Evolutionary conservation across 1,284 basidiomycete species (phyloP).

Genomic region (Quambalaria eucalypti): DNA sequence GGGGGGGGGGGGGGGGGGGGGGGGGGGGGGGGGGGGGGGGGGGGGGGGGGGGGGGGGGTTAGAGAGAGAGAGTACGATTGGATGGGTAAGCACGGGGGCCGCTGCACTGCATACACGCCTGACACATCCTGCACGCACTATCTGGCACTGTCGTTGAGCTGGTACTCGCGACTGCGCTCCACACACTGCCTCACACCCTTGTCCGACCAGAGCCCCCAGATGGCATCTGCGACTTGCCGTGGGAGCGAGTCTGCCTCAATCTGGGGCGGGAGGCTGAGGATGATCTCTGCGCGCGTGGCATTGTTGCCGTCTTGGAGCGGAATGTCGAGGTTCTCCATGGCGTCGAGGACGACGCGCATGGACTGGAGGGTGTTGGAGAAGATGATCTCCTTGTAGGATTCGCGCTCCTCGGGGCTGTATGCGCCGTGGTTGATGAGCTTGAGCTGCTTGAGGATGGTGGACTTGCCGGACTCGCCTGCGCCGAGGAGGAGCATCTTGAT

Average conservation of each 20-base stretch:
- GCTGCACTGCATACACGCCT: not conserved
- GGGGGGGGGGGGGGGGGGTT: no score
- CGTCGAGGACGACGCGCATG: slow-evolving; percentile 76
- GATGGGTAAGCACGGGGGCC: no score
- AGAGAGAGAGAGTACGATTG: no score
- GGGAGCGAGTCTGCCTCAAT: slow-evolving; percentile 76
- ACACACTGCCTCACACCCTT: slow-evolving; percentile 75
- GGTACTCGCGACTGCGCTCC: slow-evolving; percentile 77
- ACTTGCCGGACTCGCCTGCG: slow-evolving; percentile 47
- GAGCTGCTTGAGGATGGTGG: slow-evolving; percentile 47
- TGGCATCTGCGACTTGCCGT: slow-evolving; percentile 67
- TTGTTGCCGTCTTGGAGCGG: slow-evolving; percentile 61
- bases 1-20: no score
- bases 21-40: no score
- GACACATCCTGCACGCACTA: slow-evolving; percentile 54
- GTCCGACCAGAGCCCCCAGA: slow-evolving; percentile 81
- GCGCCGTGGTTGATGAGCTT: slow-evolving; percentile 51
- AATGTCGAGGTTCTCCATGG: slow-evolving; percentile 68
- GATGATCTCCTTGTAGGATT: slow-evolving; percentile 94
- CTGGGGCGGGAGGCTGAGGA: slow-evolving; percentile 73
- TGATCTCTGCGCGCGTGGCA: slow-evolving; percentile 59
- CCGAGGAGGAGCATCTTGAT: slow-evolving; percentile 55
- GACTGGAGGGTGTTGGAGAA: slow-evolving; percentile 93
- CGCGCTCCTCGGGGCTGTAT: slow-evolving; percentile 82
- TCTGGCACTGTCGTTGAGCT: slow-evolving; percentile 87